phyloP scores from a whole-genome alignment of 2,329 filamentous ascomycete species.

The Xylariaceae sp. region DNA sequence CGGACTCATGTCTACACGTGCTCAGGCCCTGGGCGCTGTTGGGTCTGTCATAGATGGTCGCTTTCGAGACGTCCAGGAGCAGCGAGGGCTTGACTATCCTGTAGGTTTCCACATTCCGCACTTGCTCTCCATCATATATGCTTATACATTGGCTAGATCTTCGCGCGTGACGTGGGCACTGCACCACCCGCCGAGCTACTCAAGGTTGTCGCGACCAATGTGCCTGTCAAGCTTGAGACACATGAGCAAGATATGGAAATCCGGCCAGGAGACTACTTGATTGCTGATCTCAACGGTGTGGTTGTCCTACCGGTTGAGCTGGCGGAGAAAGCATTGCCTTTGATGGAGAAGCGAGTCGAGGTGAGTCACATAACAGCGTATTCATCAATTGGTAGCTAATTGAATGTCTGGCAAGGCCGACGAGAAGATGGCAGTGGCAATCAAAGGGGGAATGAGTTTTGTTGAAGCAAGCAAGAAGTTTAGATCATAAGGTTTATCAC shows the following conservation, averaged over 20 bases:
- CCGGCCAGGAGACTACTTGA: conserved; percentile 41
- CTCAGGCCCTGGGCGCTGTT: conserved; percentile 40
- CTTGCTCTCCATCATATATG: too few relatives aligned
- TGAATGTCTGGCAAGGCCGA: conserved; percentile 30
- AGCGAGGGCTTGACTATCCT: conserved; percentile 45
- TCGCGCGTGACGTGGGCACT: conserved; percentile 42
- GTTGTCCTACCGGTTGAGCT: conserved; percentile 39
- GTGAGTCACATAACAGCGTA: conserved; percentile 2
- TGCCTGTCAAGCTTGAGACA: conserved; percentile 36
- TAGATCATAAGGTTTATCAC: conserved; percentile 22
- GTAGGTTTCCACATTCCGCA: too few relatives aligned
- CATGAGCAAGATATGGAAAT: conserved; percentile 38
- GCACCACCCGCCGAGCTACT: conserved; percentile 40
- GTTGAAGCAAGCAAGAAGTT: conserved; percentile 42
- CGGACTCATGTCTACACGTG: conserved; percentile 49
- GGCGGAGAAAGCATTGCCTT: conserved; percentile 36
- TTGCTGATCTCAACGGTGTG: conserved; percentile 44
- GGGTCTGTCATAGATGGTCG: conserved; percentile 51
- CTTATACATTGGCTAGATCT: too few relatives aligned
- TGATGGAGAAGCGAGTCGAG: conserved; percentile 39
- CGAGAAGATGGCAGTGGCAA: conserved; percentile 37
- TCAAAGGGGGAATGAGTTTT: conserved; percentile 41
- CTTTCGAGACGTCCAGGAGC: conserved; percentile 50
- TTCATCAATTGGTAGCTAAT: conserved; percentile 4
- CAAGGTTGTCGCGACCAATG: conserved; percentile 41